phyloP scores from a whole-genome alignment of 2,329 filamentous ascomycete species.

The Ambrosiella beaveri region DNA sequence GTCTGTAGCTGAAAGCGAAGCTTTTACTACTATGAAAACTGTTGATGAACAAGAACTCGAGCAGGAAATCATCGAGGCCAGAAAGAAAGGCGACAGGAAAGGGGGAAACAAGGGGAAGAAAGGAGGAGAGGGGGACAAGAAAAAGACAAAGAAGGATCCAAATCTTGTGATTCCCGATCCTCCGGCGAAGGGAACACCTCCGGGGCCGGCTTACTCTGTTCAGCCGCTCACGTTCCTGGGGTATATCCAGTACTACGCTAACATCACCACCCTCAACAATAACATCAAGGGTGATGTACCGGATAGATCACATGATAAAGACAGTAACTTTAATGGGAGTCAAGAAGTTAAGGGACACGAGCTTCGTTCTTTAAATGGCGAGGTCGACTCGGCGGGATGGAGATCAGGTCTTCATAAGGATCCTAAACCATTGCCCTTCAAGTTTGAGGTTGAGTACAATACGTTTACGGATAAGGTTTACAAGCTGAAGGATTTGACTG shows the following conservation, averaged over 20 bases:
- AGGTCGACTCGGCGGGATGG: slow-evolving; percentile 32
- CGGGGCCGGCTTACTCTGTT: slow-evolving; percentile 78
- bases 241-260: slow-evolving; percentile 85
- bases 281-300: slow-evolving; percentile 27
- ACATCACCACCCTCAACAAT: slow-evolving; percentile 80
- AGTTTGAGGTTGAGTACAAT: slow-evolving; percentile 71
- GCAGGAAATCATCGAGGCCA: slow-evolving; percentile 16
- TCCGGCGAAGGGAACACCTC: slow-evolving; percentile 54
- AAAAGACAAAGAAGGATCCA: slow-evolving; percentile 36
- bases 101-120: slow-evolving; percentile 23
- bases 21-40: slow-evolving; percentile 18
- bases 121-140: slow-evolving; percentile 28
- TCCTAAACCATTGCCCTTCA: slow-evolving; percentile 46
- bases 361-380: slow-evolving; percentile 13
- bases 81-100: slow-evolving; percentile 16
- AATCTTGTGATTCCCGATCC: slow-evolving; percentile 49
- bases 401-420: slow-evolving; percentile 39
- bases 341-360: neutral
- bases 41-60: slow-evolving; percentile 9
- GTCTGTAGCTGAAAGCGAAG: slow-evolving; percentile 17
- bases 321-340: slow-evolving; percentile 15
- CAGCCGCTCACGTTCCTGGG: slow-evolving; percentile 64
- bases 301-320: slow-evolving; percentile 17
- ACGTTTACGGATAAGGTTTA: slow-evolving; percentile 64
- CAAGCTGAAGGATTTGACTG: slow-evolving; percentile 64